Conservation (phyloP, 352 stramenopile genomes). For the Phytopythium oedochilum region DNA sequence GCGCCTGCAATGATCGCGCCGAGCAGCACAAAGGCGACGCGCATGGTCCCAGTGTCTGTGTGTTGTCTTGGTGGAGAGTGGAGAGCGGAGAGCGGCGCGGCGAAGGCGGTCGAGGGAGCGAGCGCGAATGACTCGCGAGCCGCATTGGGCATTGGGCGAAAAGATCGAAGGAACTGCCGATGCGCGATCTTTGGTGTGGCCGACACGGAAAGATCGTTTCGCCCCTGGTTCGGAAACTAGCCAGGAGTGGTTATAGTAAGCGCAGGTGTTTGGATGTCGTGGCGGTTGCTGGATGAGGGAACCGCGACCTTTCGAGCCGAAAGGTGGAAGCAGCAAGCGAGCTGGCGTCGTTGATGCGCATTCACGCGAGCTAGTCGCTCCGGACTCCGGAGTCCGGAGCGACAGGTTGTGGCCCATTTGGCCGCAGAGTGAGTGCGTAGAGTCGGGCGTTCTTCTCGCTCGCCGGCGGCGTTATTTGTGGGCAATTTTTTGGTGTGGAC, state of each 20-base stretch:
- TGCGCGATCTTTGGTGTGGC: neutral
- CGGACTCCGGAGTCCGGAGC: no score
- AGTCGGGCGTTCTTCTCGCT: no score
- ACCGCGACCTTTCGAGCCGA: conserved; percentile 4
- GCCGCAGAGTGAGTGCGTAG: no score
- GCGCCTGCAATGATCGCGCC: conserved; percentile 12
- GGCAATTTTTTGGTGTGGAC: neutral
- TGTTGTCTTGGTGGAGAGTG: neutral
- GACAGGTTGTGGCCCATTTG: no score
- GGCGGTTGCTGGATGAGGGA: neutral
- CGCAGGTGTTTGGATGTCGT: no score
- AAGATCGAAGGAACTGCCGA: neutral
- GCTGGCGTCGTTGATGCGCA: no score
- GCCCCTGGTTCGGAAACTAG: neutral
- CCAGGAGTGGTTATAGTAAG: neutral
- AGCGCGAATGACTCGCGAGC: neutral
- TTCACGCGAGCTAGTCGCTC: no score
- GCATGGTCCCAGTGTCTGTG: no score
- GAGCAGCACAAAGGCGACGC: conserved; percentile 17
- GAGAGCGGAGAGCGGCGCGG: conserved; percentile 7
- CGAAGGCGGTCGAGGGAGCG: neutral
- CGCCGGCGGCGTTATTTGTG: no score
- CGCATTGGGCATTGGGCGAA: neutral
- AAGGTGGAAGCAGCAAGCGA: no score
- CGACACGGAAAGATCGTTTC: conserved; percentile 25